Percentiles rank a stretch among this genome's conserved stretches.
Evolutionary conservation across 177 flowering plant species (phyloP).

Genomic region (Vitis hybrid): DNA sequence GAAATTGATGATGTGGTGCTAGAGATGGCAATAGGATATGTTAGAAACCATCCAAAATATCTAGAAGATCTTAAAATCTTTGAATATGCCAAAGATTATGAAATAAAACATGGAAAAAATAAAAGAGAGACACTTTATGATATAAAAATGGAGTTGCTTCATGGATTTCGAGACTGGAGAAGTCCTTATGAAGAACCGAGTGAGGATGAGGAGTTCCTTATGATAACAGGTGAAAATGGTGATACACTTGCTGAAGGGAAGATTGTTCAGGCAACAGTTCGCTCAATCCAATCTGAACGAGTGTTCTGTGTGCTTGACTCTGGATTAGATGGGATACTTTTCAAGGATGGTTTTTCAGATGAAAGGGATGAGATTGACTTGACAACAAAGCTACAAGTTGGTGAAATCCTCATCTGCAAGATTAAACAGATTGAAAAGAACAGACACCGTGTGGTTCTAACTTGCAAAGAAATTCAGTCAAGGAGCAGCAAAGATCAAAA

Average conservation of each 20-base stretch:
- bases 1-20: slow-evolving; percentile 68
- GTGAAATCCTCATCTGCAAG: slow-evolving; percentile 72
- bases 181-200: slow-evolving; percentile 65
- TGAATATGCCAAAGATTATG: slow-evolving; percentile 40
- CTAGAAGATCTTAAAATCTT: slow-evolving; percentile 49
- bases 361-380: slow-evolving; percentile 56
- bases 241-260: slow-evolving; percentile 82
- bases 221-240: slow-evolving; percentile 91
- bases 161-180: slow-evolving; percentile 87
- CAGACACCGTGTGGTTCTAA: slow-evolving; percentile 69
- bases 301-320: slow-evolving; percentile 77
- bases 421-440: slow-evolving; percentile 65
- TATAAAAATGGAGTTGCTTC: slow-evolving; percentile 74
- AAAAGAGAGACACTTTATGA: slow-evolving; percentile 68
- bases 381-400: slow-evolving; percentile 66
- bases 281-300: slow-evolving; percentile 63
- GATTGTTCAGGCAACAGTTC: slow-evolving; percentile 84
- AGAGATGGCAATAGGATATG: slow-evolving; percentile 88
- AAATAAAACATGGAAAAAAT: slow-evolving; percentile 28
- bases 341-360: slow-evolving; percentile 70
- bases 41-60: slow-evolving; percentile 64
- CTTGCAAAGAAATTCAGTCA: slow-evolving; percentile 69
- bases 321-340: slow-evolving; percentile 77
- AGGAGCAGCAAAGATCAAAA: slow-evolving; percentile 39
- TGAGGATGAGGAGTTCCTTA: slow-evolving; percentile 79